Evolutionary conservation across 1,284 basidiomycete genomes (phyloP).

Genomic region (Flammula alnicola): DNA sequence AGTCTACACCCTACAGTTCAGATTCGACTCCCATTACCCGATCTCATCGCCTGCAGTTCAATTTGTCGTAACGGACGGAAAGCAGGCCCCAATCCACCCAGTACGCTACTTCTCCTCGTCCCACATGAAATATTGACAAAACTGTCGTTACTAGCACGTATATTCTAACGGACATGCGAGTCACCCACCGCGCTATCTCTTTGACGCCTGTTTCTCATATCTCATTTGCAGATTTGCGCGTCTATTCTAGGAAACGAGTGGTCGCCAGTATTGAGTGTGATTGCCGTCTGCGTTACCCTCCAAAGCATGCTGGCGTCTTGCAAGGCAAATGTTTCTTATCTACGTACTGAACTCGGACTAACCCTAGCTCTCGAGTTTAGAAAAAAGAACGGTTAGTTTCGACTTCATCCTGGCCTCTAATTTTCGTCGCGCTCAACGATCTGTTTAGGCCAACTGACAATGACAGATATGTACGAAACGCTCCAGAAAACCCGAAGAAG

Average conservation of each 20-base stretch:
- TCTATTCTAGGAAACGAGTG: constrained; percentile 86
- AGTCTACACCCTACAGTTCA: constrained; percentile 75
- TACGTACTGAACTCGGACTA: constrained; percentile 3
- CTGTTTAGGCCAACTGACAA: constrained; percentile 71
- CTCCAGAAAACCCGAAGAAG: constrained; percentile 90
- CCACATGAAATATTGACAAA: constrained; percentile 14
- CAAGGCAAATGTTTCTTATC: constrained; percentile 54
- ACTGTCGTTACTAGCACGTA: constrained; percentile 58
- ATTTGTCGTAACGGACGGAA: constrained; percentile 69
- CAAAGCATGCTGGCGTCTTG: constrained; percentile 89
- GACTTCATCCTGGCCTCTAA: background rate
- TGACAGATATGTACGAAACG: constrained; percentile 75
- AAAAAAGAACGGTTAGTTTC: constrained; percentile 72
- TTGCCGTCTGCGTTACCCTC: constrained; percentile 78
- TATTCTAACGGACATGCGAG: constrained; percentile 83
- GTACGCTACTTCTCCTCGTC: constrained; percentile 45
- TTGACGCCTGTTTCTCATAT: background rate
- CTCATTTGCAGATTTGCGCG: constrained; percentile 68
- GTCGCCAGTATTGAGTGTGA: constrained; percentile 83
- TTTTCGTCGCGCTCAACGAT: constrained; percentile 1
- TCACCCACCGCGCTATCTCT: background rate
- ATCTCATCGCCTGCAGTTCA: constrained; percentile 85
- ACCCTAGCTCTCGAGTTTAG: constrained; percentile 37
- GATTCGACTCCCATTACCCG: constrained; percentile 77
- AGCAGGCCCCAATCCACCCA: constrained; percentile 73